A percentile compares a stretch with the other conserved stretches of the same genome.
These are phyloP conservation scores for Xylaria castorea DNA, from an alignment of 495 filamentous ascomycete species.

Conservation along the genomic window DNA sequence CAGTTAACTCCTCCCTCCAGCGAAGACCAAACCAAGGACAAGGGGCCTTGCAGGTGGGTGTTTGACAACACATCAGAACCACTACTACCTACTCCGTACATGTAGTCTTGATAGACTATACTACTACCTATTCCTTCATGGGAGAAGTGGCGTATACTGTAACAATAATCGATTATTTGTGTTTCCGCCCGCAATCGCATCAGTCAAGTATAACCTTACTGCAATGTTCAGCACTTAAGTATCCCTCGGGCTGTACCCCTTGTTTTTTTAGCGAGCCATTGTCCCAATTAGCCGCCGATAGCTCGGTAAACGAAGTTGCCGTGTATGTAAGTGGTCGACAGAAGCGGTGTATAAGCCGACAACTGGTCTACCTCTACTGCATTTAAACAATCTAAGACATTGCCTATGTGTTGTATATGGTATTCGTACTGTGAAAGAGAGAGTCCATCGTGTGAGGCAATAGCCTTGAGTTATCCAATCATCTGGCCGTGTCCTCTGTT, in stretches of 20 bases:
- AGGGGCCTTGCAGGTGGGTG: conserved; percentile 25
- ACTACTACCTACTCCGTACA: no score
- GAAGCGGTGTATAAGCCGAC: conserved; percentile 20
- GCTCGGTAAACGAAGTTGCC: conserved; percentile 11
- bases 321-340: not conserved
- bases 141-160: not conserved
- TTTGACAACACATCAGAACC: conserved; percentile 29
- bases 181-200: not conserved
- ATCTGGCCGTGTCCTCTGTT: not conserved
- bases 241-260: not conserved
- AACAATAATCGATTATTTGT: not conserved
- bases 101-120: not conserved
- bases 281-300: conserved; percentile 21
- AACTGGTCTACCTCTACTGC: conserved; percentile 6
- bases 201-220: not conserved
- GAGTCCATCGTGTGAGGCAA: conserved; percentile 7
- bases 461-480: conserved; percentile 14
- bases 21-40: conserved; percentile 14
- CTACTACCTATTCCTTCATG: not conserved
- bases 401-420: conserved; percentile 1
- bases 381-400: conserved; percentile 4
- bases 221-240: not conserved
- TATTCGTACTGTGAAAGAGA: conserved; percentile 7
- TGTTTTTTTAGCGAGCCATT: conserved; percentile 2
- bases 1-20: conserved; percentile 1